phyloP scores from a whole-genome alignment of 352 stramenopile genomes.

The Globisporangium emineosum region DNA sequence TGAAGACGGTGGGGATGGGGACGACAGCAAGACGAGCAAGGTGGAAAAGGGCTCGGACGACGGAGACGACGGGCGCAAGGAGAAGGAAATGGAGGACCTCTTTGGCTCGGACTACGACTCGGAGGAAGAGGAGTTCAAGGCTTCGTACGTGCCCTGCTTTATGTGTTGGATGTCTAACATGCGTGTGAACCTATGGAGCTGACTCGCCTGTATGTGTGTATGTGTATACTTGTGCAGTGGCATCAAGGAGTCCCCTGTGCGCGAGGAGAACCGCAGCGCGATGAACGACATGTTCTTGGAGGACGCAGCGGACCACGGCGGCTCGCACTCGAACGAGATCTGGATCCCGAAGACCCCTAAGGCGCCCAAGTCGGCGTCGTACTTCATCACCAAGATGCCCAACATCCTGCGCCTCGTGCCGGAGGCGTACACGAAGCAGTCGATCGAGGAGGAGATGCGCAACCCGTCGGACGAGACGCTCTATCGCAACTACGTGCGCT shows the following conservation, averaged over 20 bases:
- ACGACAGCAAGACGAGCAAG: conserved; percentile 16
- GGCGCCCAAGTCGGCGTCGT: conserved; percentile 48
- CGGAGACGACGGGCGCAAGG: conserved; percentile 41
- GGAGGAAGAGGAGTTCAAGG: conserved; percentile 87
- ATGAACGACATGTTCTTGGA: conserved; percentile 41
- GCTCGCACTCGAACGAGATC: conserved; percentile 48
- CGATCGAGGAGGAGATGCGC: conserved; percentile 77
- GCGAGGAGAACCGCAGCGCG: conserved; percentile 44
- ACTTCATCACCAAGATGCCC: conserved; percentile 81
- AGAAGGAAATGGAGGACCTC: conserved; percentile 87
- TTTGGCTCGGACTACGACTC: conserved; percentile 89
- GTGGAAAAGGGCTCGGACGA: conserved; percentile 26
- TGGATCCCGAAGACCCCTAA: conserved; percentile 80
- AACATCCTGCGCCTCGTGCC: conserved; percentile 83
- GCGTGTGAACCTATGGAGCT: background rate
- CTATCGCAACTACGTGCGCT: conserved; percentile 87
- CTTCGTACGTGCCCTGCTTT: conserved; percentile 45
- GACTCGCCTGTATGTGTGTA: background rate
- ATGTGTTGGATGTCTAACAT: background rate
- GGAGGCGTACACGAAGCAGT: conserved; percentile 70
- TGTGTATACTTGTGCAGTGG: conserved; percentile 36
- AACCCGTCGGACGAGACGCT: conserved; percentile 81
- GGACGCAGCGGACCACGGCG: conserved; percentile 33
- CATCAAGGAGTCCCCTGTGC: conserved; percentile 79
- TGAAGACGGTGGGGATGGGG: conserved; percentile 28